Conservation (phyloP, 495 filamentous ascomycete genomes). For the Immersiella caudata region DNA sequence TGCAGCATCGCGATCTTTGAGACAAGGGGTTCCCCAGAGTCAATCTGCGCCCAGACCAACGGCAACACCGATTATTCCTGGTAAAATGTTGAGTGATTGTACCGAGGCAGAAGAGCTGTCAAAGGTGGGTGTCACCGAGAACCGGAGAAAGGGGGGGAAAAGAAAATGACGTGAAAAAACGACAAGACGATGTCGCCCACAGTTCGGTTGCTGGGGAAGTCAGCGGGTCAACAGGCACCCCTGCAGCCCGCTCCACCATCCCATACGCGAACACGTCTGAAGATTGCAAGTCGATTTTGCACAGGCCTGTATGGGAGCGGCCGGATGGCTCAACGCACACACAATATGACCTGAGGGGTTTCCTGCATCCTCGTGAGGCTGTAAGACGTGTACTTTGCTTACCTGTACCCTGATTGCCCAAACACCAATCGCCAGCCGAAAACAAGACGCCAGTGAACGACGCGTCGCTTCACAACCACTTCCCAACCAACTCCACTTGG, state of each 20-base stretch:
- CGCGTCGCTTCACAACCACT: slow-evolving; percentile 1
- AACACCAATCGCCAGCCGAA: slow-evolving; percentile 2
- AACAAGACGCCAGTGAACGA: not conserved
- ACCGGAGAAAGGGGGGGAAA: not conserved
- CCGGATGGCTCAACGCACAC: not conserved
- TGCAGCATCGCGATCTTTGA: slow-evolving; percentile 1
- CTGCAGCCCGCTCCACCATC: not conserved
- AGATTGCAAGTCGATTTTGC: not conserved
- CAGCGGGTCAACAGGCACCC: not conserved
- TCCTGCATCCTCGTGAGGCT: not conserved
- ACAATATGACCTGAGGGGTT: slow-evolving; percentile 6
- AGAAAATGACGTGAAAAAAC: not conserved
- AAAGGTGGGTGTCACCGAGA: not conserved
- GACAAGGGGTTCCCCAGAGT: slow-evolving; percentile 16
- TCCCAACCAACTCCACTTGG: not conserved
- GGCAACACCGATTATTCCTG: not conserved
- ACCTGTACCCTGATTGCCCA: not conserved
- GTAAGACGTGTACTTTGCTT: not conserved
- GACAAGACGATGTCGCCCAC: not conserved
- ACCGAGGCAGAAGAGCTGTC: too few species aligned
- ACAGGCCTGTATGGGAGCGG: slow-evolving; percentile 6
- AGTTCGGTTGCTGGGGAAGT: slow-evolving; percentile 23
- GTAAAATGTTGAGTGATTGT: not conserved
- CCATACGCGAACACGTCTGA: not conserved
- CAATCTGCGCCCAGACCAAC: not conserved